Evolutionary conservation across 2,329 filamentous ascomycete genomes (phyloP), one percentile per base, ranked within the genome.

Genomic region (Diaporthe velutina): DNA sequence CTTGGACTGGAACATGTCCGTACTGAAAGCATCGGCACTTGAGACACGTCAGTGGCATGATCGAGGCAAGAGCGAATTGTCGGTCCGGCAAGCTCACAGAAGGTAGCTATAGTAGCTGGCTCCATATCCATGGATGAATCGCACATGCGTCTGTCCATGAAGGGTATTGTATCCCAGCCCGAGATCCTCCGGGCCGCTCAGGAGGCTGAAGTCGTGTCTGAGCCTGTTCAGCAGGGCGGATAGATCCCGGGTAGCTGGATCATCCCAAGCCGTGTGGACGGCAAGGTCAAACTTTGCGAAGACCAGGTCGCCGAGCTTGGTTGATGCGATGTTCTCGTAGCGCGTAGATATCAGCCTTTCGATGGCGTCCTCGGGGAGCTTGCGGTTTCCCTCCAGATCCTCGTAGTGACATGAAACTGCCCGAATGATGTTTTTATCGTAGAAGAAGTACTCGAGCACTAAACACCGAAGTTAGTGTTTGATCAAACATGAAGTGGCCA

Each of bases 41-140:
- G 15, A 30, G 17, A 3, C 40, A 45, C 10, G 38, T 45, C 25
- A 61, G 58, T 6, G 2, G 17, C n/a, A 25, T 12, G 38, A 28
- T 6, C 9, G 38, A 3, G 7, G n/a, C 13, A 28, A 35, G 28
- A 13, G 28, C 13, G 1, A 15, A 6, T 7, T 22, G 1, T 5
- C 7, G 4, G 22, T 3, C 40, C 15, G 8, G 38, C 28, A 1
- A 17, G 17, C 58, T 45, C 15, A 61, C 58, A 61, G 58, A 3
- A 61, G 58, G 45, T 61, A 61, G 38, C 58, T 61, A 35, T 61
- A 61, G 25, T 61, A 61, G 38, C 58, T 61, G 15, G 58, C 58
- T 1, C 58, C 58, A 30, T 61, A 61, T 22, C 58, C 58, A 2
- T 61, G 38, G n/a, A 45, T 61, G 2, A 61, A 45, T 4, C 58